These are phyloP conservation scores for Lentinula raphanica DNA, from an alignment of 768 basidiomycete genomes.

Conservation along the genomic window DNA sequence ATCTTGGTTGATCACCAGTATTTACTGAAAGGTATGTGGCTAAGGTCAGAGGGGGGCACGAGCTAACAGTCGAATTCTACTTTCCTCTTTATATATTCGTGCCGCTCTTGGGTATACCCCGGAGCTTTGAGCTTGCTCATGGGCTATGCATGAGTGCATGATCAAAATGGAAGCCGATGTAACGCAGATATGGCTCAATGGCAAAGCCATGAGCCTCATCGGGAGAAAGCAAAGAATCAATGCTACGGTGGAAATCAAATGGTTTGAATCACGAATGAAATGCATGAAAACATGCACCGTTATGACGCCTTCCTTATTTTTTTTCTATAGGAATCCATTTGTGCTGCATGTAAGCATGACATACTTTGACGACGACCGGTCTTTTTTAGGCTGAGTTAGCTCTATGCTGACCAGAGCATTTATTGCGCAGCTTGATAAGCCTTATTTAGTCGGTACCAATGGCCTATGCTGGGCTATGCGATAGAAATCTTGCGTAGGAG, in stretches of 20 bases:
- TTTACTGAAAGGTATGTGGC: neutral
- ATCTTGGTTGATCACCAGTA: neutral
- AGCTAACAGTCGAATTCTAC: neutral
- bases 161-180: neutral
- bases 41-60: neutral
- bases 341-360: no score
- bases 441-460: no score
- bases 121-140: neutral
- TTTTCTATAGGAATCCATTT: no score
- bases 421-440: no score
- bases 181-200: neutral
- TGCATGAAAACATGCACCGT: neutral
- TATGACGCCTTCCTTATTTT: no score
- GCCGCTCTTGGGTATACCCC: neutral
- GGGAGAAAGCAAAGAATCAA: neutral
- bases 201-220: neutral
- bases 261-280: neutral
- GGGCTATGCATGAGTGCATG: no score
- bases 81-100: neutral
- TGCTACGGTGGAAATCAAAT: neutral
- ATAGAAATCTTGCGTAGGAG: no score
- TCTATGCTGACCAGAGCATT: no score
- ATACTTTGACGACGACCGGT: no score
- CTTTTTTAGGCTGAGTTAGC: no score
- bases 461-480: no score